Conservation (phyloP, 371 early-diverging fungal genomes). For the Lichtheimia ornata region DNA sequence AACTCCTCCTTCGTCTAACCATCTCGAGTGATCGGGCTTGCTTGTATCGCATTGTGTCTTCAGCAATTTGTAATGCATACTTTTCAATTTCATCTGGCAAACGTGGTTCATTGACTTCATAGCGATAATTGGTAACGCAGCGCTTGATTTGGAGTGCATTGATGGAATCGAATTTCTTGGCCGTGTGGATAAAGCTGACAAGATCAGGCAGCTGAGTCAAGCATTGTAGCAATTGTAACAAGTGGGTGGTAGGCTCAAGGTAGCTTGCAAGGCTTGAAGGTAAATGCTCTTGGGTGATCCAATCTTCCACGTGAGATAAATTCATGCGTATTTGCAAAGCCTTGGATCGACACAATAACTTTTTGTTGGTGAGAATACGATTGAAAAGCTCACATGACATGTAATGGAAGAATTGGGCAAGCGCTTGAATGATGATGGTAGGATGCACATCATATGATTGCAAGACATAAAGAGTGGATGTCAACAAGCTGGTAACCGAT, state of each 20-base stretch:
- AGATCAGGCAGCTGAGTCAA: constrained; percentile 67
- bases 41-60: constrained; percentile 57
- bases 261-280: constrained; percentile 47
- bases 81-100: constrained; percentile 72
- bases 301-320: constrained; percentile 74
- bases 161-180: constrained; percentile 59
- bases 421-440: constrained; percentile 64
- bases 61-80: constrained; percentile 67
- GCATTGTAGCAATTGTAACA: constrained; percentile 81
- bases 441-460: constrained; percentile 65
- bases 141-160: constrained; percentile 73
- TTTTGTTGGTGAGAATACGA: constrained; percentile 71
- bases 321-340: constrained; percentile 86
- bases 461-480: constrained; percentile 57
- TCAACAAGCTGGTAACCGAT: constrained; percentile 63
- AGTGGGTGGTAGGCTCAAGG: constrained; percentile 67
- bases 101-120: constrained; percentile 78
- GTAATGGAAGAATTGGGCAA: constrained; percentile 75
- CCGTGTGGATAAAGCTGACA: constrained; percentile 70
- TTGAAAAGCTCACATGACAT: constrained; percentile 80
- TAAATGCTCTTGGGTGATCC: constrained; percentile 65
- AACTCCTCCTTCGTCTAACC: background rate
- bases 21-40: constrained; percentile 30
- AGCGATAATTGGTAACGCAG: constrained; percentile 76
- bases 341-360: constrained; percentile 72